A percentile compares a stretch with the other conserved stretches of the same genome.
phyloP scores from a whole-genome alignment of 2,329 filamentous ascomycete species.

The Ophiostoma montium region DNA sequence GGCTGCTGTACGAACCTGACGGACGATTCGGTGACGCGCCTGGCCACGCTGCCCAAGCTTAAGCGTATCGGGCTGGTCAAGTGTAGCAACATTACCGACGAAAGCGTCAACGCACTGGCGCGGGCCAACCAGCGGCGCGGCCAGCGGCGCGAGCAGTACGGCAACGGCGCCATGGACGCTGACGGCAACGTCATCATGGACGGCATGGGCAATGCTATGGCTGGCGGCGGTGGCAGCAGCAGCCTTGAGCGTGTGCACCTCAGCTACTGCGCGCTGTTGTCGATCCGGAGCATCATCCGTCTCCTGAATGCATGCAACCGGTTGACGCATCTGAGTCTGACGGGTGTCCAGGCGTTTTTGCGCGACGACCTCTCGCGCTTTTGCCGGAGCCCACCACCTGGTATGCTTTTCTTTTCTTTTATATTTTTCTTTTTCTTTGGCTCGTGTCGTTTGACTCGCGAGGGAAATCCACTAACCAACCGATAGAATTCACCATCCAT shows the following conservation, averaged over 20 bases:
- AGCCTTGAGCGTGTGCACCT: conserved; percentile 89
- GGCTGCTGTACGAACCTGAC: conserved; percentile 89
- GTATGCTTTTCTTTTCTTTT: conserved; percentile 30
- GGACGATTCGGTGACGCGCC: conserved; percentile 72
- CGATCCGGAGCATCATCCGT: conserved; percentile 70
- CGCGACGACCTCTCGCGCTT: conserved; percentile 71
- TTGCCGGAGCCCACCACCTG: conserved; percentile 70
- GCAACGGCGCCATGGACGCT: neutral
- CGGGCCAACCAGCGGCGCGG: conserved; percentile 46
- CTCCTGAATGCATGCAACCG: conserved; percentile 84
- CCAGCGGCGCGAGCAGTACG: conserved; percentile 33
- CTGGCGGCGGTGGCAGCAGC: conserved; percentile 31
- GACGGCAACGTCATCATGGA: conserved; percentile 24
- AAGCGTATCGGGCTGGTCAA: conserved; percentile 93
- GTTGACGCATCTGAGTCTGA: conserved; percentile 86
- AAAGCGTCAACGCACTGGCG: conserved; percentile 73
- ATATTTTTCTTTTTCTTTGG: no score
- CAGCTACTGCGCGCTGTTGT: conserved; percentile 83
- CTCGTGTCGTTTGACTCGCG: no score
- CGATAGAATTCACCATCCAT: conserved; percentile 79
- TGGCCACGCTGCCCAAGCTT: conserved; percentile 80
- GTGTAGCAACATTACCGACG: conserved; percentile 78
- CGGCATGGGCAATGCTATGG: conserved; percentile 19
- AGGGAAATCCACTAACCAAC: conserved; percentile 9
- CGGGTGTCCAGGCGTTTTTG: conserved; percentile 82